Evolutionary conservation across 2,329 filamentous ascomycete genomes (phyloP).

Genomic region (Colletotrichum sidae): DNA sequence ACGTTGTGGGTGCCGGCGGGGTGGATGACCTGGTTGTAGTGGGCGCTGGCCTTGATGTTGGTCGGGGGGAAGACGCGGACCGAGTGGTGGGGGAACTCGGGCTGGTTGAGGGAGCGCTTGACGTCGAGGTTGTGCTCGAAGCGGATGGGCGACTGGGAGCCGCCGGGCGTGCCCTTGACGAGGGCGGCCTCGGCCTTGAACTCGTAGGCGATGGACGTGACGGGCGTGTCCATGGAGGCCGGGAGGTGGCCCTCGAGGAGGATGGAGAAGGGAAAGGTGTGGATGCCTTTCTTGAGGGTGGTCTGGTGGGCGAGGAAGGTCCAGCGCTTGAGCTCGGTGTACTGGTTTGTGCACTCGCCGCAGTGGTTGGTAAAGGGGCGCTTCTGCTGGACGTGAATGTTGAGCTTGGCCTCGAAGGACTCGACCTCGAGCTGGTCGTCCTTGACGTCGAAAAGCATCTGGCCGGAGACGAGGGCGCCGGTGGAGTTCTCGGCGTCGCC

Average conservation of each 20-base stretch:
- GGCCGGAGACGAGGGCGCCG: conserved; percentile 87
- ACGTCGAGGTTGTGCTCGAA: conserved; percentile 78
- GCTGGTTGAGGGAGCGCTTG: conserved; percentile 79
- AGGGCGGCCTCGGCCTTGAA: conserved; percentile 76
- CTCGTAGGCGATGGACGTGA: conserved; percentile 82
- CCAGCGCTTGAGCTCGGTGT: conserved; percentile 83
- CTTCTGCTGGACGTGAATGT: conserved; percentile 79
- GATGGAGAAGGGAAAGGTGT: conserved; percentile 90
- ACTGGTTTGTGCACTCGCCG: conserved; percentile 77
- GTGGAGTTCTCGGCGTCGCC: conserved; percentile 80
- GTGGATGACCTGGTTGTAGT: conserved; percentile 85
- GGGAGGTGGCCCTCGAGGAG: conserved; percentile 89
- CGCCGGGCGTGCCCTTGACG: conserved; percentile 52
- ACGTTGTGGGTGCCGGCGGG: conserved; percentile 86
- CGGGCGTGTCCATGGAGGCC: conserved; percentile 79
- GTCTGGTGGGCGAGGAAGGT: conserved; percentile 74
- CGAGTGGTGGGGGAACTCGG: conserved; percentile 86
- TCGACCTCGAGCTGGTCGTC: conserved; percentile 71
- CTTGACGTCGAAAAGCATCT: conserved; percentile 79
- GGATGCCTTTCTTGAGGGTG: conserved; percentile 65
- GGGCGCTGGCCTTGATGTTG: conserved; percentile 87
- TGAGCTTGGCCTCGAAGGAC: conserved; percentile 76
- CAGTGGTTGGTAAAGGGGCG: conserved; percentile 86
- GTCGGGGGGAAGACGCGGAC: conserved; percentile 96
- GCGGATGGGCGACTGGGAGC: conserved; percentile 57